phyloP scores from a whole-genome alignment of 2,329 filamentous ascomycete species.

The Phialophora tarda region DNA sequence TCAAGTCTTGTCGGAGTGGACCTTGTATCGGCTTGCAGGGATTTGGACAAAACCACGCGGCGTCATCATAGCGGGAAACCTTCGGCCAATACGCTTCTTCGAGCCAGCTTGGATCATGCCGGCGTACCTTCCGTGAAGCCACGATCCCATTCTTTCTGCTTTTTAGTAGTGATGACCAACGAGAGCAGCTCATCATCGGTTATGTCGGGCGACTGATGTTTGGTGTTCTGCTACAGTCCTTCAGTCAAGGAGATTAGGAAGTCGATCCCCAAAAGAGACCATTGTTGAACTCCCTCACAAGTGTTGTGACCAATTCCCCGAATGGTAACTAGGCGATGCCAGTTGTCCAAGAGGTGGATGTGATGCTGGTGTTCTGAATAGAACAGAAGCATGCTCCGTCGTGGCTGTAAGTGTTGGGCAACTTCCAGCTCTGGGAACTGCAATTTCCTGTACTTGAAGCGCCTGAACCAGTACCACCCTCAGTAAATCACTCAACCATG shows the following conservation, averaged over 20 bases:
- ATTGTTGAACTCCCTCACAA: slow-evolving; percentile 12
- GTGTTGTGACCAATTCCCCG: slow-evolving; percentile 7
- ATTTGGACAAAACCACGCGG: slow-evolving; percentile 12
- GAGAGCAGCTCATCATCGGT: slow-evolving; percentile 12
- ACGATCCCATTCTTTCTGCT: slow-evolving; percentile 25
- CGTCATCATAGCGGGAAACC: slow-evolving; percentile 22
- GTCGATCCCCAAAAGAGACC: slow-evolving; percentile 41
- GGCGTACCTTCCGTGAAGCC: slow-evolving; percentile 27
- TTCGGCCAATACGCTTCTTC: slow-evolving; percentile 17
- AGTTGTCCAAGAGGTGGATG: slow-evolving; percentile 31
- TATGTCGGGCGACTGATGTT: background rate
- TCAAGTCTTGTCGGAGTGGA: slow-evolving; percentile 18
- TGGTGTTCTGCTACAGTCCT: slow-evolving; percentile 14
- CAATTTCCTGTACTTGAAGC: slow-evolving; percentile 19
- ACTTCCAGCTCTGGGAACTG: slow-evolving; percentile 1
- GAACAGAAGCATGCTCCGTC: background rate
- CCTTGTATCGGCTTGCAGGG: slow-evolving; percentile 22
- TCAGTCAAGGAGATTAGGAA: slow-evolving; percentile 25
- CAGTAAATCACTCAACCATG: slow-evolving; percentile 29
- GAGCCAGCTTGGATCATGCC: slow-evolving; percentile 10
- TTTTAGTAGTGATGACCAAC: slow-evolving; percentile 10
- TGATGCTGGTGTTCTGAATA: slow-evolving; percentile 32
- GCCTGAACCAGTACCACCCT: slow-evolving; percentile 20
- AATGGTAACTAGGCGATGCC: slow-evolving; percentile 22
- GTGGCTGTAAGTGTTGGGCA: background rate